Conservation (phyloP, 768 basidiomycete species). For the Serendipita vermifera region DNA sequence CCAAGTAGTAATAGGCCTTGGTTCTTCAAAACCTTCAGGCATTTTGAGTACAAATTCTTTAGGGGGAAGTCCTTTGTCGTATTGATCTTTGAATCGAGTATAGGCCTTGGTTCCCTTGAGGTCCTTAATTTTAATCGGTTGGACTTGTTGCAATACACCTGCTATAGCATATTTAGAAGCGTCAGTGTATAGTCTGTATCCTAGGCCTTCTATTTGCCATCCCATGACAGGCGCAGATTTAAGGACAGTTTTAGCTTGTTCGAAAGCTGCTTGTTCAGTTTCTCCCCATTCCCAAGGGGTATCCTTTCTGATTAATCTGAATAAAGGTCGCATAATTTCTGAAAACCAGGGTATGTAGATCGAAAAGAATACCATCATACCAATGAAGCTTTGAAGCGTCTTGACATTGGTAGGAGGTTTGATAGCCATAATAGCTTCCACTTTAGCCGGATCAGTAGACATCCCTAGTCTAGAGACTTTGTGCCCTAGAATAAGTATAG, state of each 20-base stretch:
- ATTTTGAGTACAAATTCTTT: conserved; percentile 14
- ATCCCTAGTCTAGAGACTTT: conserved; percentile 29
- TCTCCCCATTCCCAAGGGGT: conserved; percentile 18
- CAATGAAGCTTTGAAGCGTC: conserved; percentile 26
- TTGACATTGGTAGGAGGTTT: conserved; percentile 17
- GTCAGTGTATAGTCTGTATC: conserved; percentile 29
- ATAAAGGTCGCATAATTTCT: conserved; percentile 25
- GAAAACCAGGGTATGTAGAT: conserved; percentile 28
- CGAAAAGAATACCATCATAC: conserved; percentile 30
- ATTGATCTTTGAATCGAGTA: conserved; percentile 14
- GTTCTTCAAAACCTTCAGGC: conserved; percentile 11
- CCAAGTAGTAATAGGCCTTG: conserved; percentile 12
- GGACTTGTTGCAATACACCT: conserved; percentile 19
- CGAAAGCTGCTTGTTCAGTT: conserved; percentile 21
- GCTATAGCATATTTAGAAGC: conserved; percentile 19
- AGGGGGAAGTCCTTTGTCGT: conserved; percentile 8
- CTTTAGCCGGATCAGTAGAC: conserved; percentile 28
- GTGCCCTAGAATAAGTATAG: conserved; percentile 28
- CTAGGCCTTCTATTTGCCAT: conserved; percentile 21
- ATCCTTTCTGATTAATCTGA: conserved; percentile 24
- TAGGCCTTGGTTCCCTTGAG: conserved; percentile 19
- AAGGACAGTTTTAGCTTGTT: conserved; percentile 22
- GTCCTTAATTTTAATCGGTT: conserved; percentile 18
- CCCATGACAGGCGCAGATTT: conserved; percentile 24
- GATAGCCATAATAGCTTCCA: conserved; percentile 24